phyloP scores from a whole-genome alignment of 257 asterid genomes.

The Fraxinus cuspidata region DNA sequence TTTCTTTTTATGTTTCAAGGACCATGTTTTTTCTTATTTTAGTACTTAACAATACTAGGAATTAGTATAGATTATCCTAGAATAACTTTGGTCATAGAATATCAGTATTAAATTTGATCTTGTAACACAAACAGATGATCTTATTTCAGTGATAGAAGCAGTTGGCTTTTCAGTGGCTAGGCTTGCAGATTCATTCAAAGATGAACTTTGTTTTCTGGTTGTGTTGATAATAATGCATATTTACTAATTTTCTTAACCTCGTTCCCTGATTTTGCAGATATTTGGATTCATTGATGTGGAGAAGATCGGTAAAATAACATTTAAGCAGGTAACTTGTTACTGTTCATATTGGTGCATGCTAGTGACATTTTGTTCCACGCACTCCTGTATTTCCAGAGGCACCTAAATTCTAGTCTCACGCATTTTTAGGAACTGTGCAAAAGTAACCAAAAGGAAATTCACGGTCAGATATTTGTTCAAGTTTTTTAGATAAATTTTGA shows the following conservation, averaged over 20 bases:
- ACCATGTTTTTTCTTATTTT: background rate
- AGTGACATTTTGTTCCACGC: too few species aligned
- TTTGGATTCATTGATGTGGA: constrained; percentile 72
- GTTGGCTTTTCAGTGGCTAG: constrained; percentile 1
- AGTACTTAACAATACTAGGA: background rate
- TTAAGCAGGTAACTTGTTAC: too few species aligned
- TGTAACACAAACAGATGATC: background rate
- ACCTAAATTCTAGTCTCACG: too few species aligned
- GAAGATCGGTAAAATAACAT: constrained; percentile 35
- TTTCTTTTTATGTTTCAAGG: background rate
- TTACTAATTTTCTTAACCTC: background rate
- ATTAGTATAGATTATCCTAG: background rate
- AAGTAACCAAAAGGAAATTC: too few species aligned
- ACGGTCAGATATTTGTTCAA: too few species aligned
- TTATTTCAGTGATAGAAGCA: background rate
- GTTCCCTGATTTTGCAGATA: constrained; percentile 49
- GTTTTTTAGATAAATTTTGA: too few species aligned
- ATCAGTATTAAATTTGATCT: background rate
- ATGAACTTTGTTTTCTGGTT: background rate
- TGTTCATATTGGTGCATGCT: too few species aligned
- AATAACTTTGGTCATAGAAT: too few species aligned
- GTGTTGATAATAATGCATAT: background rate
- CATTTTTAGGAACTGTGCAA: too few species aligned
- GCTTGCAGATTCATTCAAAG: background rate
- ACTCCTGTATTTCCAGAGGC: too few species aligned